Evolutionary conservation across 371 early-diverging fungal genomes (phyloP), one percentile per base, ranked within the genome.

Genomic region (Mortierella sp.): DNA sequence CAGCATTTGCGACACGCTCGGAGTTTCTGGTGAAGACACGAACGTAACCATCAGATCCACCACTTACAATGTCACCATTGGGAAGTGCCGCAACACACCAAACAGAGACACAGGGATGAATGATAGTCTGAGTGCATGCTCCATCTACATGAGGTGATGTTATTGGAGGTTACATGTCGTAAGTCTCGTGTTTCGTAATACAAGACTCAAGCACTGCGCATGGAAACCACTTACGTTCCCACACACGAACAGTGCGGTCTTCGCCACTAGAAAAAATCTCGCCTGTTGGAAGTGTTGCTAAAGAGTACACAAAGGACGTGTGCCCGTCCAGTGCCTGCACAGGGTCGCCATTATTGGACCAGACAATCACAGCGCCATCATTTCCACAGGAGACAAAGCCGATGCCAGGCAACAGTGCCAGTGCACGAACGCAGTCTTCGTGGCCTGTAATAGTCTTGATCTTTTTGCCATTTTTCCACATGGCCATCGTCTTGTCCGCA

Each of bases 191-290:
- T 0, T 35, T 22, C 1, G 7, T 19, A 0, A 61, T 32, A 32
- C 12, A 32, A 28, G 4, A 9, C 19, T n/a, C 47, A 34, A 42
- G 17, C 31, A 19, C 13, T n/a, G 9, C 13, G 22, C 34, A n/a
- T n/a, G 13, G 2, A n/a, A 6, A 13, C 15, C 13, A 42, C 65
- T 67, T 84, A 92, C 94, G 91, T 71, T 89, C 87, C 99, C 99
- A 99, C 23, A 97, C 85, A 10, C 94, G 89, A 9, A 96, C 90
- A 13, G 95, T 89, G 29, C 98, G 89, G 72, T 99, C 99, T 86
- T 99, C 99, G 40, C 98, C 97, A 32, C 94, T 86, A 2, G 97
- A 94, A 22, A 95, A 93, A 59, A 96, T 85, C 63, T 96, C 93
- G 29, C 95, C 96, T 1, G 90, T 88, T 42, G 89, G 88, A 17